phyloP scores from a whole-genome alignment of 2,329 filamentous ascomycete species.

The Calonectria pseudoreteaudii region DNA sequence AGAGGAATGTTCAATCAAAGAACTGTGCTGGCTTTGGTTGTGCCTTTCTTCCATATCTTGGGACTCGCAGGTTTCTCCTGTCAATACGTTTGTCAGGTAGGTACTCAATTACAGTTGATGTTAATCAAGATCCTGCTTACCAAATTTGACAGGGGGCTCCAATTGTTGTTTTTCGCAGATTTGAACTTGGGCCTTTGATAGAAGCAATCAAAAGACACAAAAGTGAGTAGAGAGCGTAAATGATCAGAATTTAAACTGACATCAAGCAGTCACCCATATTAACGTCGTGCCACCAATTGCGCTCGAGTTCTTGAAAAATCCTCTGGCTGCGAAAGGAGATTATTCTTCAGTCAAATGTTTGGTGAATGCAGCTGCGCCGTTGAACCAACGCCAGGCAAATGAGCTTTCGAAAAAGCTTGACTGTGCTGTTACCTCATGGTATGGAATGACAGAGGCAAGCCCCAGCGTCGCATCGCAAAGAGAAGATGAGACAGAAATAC shows the following conservation, averaged over 20 bases:
- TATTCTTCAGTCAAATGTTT: slow-evolving; percentile 11
- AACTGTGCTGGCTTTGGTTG: slow-evolving; percentile 6
- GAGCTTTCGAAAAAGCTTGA: background rate
- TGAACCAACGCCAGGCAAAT: slow-evolving; percentile 16
- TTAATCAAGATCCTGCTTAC: background rate
- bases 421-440: slow-evolving; percentile 14
- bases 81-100: slow-evolving; percentile 15
- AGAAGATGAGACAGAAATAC: slow-evolving; percentile 7
- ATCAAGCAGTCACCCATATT: slow-evolving; percentile 1
- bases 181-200: slow-evolving; percentile 8
- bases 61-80: slow-evolving; percentile 15
- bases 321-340: background rate
- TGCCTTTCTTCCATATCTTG: slow-evolving; percentile 16
- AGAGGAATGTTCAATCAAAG: slow-evolving; percentile 4
- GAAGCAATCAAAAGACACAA: slow-evolving; percentile 1
- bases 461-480: slow-evolving; percentile 13
- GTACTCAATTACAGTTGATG: background rate
- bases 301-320: slow-evolving; percentile 7
- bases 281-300: slow-evolving; percentile 16
- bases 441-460: slow-evolving; percentile 18
- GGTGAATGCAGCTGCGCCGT: slow-evolving; percentile 14
- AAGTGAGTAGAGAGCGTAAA: background rate
- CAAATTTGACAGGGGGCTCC: background rate
- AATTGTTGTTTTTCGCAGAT: slow-evolving; percentile 8
- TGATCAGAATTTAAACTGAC: background rate